Conservation (phyloP, 2,329 filamentous ascomycete genomes). For the Cryphonectria japonica region DNA sequence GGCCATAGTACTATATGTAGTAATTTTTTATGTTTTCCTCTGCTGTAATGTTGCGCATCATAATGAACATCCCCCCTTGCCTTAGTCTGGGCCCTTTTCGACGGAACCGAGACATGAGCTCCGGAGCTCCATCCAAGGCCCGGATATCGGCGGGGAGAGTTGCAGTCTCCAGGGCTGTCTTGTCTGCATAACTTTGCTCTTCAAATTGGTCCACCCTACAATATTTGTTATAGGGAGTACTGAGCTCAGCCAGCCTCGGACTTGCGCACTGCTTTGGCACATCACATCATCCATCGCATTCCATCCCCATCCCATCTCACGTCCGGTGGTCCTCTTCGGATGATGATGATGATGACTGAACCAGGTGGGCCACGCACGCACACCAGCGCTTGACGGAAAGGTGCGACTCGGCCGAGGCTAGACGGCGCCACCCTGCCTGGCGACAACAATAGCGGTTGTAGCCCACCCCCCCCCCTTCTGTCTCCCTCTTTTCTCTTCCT, state of each 20-base stretch:
- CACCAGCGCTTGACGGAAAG: slow-evolving; percentile 1
- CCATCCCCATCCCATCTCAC: neutral
- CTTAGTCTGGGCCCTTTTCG: neutral
- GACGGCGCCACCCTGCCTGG: neutral
- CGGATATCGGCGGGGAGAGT: neutral
- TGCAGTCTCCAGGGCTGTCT: neutral
- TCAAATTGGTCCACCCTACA: neutral
- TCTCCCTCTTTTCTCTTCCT: neutral
- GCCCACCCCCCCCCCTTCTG: too few species aligned
- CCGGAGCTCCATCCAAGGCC: neutral
- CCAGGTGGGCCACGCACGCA: slow-evolving; percentile 5
- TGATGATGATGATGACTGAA: neutral
- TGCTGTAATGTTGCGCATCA: neutral
- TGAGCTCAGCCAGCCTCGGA: neutral
- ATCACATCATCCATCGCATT: neutral
- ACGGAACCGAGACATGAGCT: neutral
- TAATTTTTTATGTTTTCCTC: neutral
- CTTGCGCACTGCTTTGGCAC: neutral
- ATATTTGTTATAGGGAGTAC: neutral
- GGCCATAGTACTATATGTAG: neutral
- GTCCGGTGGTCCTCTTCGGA: neutral
- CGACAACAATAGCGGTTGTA: neutral
- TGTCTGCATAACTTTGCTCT: neutral
- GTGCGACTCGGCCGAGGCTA: slow-evolving; percentile 3
- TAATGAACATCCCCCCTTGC: neutral